Evolutionary conservation across 306 rosid species (phyloP), one percentile per base, ranked within the genome.

Genomic region (Mimosa bimucronata): DNA sequence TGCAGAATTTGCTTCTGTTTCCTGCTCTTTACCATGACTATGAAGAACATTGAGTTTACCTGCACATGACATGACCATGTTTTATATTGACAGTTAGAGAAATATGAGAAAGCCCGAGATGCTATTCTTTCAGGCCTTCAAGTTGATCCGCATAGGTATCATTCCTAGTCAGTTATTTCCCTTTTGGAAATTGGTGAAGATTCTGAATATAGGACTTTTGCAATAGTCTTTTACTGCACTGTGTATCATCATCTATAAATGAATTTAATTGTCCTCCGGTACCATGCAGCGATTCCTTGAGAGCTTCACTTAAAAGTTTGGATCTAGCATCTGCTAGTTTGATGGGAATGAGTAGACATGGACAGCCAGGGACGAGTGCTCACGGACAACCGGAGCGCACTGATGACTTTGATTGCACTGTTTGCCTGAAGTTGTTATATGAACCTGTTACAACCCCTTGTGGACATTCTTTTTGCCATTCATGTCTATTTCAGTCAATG

Each of bases 401-500:
- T 79, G 97, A 91, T 83, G 99, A 96, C 65, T 93, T 89, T 80
- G 93, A 96, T 88, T 93, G 99, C 86, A 93, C 97, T 34, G 81
- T 96, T 74, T 96, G 99, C 85, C 83, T 93, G 83, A 96, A 96
- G 87, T 89, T 93, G 74, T 82, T 91, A 28, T 93, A 88, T 58
- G 94, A 90, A 83, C 98, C 99, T 75, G 84, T 96, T 58, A 96
- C 99, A 80, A 93, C 98, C 66, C 97, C 99, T 79, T 96, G 99
- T 84, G 99, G 99, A 62, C 99, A 96, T 87, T 90, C 98, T 11
- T 96, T 96, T 84, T 96, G 98, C 87, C 99, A 91, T 14, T 88
- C 98, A 61, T 96, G 98, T 79, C 83, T 96, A 52, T 91, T 93
- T 87, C 99, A 90, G 88, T 81, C 98, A 38, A 90, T 90, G 97